Evolutionary conservation across 148 eudicot species (phyloP).

Genomic region (Camellia sinensis): DNA sequence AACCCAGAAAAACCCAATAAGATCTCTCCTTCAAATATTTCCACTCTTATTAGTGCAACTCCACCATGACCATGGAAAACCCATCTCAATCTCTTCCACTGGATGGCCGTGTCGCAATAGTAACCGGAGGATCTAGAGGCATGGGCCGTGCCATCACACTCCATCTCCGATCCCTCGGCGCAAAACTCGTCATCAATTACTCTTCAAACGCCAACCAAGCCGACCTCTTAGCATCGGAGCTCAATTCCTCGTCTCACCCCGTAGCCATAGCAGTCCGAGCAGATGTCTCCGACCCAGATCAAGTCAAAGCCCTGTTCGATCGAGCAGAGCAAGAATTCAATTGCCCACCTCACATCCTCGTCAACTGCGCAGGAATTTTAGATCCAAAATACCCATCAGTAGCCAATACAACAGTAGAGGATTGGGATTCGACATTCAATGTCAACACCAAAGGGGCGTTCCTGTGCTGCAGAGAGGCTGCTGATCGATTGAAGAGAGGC

Average conservation of each 20-base stretch:
- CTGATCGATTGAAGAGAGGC: too few relatives aligned
- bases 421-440: too few relatives aligned
- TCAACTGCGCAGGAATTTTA: neutral
- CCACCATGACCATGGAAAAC: too few relatives aligned
- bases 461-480: too few relatives aligned
- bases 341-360: neutral
- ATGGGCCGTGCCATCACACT: neutral
- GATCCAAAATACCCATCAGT: too few relatives aligned
- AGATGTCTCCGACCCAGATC: neutral
- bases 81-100: neutral
- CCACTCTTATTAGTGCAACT: too few relatives aligned
- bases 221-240: neutral
- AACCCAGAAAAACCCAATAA: too few relatives aligned
- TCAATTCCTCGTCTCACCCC: neutral
- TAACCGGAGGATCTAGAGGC: neutral
- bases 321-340: neutral
- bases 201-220: constrained; percentile 1
- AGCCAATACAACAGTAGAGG: too few relatives aligned
- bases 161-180: constrained; percentile 7
- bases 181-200: neutral
- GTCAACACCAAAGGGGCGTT: too few relatives aligned
- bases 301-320: neutral
- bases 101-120: constrained; percentile 1
- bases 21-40: too few relatives aligned
- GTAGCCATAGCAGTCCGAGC: neutral